Base-by-base conservation (phyloP, 1,139 yeast genomes). In the Debaryomyces robertsiae region DNA sequence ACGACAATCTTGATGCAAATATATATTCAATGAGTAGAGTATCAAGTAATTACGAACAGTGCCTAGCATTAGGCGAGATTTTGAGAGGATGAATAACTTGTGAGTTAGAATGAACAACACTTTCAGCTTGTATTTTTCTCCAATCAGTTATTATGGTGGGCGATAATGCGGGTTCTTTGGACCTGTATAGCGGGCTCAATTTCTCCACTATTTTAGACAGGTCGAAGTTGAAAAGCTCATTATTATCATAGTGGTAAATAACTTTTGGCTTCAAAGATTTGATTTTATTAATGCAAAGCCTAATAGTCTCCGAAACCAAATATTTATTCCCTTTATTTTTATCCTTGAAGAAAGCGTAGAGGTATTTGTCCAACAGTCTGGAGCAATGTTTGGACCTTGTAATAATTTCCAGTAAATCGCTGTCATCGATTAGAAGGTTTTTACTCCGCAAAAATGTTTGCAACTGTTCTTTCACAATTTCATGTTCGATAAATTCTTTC, bases 271-370 rank as follows among this genome's bases (percentile, higher is more conserved):
- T 32, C 14, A 32, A 32, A 15, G 9, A 24, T n/a, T 24, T 27
- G 9, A 32, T 4, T 11, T 32, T 32, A n/a, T 10, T 9, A 10
- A 27, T 27, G 13, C 15, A 19, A 3, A 16, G 10, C 13, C 22
- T 14, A 13, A 11, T 27, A 6, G 23, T 11, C 6, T 14, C n/a
- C 6, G 15, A 10, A 9, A 27, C 15, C 13, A 23, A 13, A 10
- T 27, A 19, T 22, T 28, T 38, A 10, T 11, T 13, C 15, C 41
- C 11, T 27, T 32, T 29, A 18, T 27, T 23, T 22, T 32, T 38
- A 11, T 9, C 4, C n/a, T 38, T 38, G 22, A 27, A n/a, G 23
- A 18, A 13, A 13, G 9, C 10, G 15, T 32, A 25, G 7, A 28
- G 9, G 9, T 10, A 17, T 9, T 16, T 14, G 15, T 6, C 11